Conservation (phyloP, 441 rosid species). For the Euphorbia corollata region DNA sequence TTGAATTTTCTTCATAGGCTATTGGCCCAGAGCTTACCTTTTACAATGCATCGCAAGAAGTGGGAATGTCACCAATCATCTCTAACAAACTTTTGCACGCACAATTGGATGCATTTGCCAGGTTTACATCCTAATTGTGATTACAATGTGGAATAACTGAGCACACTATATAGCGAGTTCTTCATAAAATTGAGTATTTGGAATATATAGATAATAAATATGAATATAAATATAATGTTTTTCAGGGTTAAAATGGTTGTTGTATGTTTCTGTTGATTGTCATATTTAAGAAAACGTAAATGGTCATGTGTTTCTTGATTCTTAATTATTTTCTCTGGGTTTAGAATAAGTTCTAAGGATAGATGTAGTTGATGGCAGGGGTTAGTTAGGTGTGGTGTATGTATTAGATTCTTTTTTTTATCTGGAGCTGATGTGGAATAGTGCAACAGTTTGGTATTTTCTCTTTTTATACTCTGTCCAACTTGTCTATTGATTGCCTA, state of each 20-base stretch:
- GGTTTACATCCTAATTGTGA: slow-evolving; percentile 33
- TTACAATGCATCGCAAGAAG: slow-evolving; percentile 70
- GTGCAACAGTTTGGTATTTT: background rate
- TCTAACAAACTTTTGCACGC: slow-evolving; percentile 91
- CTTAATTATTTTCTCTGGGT: too few relatives aligned
- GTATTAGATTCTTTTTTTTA: background rate
- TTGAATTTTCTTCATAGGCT: slow-evolving; percentile 48
- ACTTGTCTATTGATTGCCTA: background rate
- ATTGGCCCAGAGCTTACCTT: slow-evolving; percentile 95
- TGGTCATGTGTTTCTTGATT: too few relatives aligned
- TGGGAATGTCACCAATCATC: slow-evolving; percentile 55
- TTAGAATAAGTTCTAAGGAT: too few relatives aligned
- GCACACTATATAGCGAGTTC: too few relatives aligned
- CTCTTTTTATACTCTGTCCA: background rate
- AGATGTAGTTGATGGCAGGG: too few relatives aligned
- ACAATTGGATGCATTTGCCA: slow-evolving; percentile 76
- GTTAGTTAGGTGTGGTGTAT: background rate
- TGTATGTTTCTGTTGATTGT: too few relatives aligned
- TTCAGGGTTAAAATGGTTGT: too few relatives aligned
- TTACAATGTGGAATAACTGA: background rate
- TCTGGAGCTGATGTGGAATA: background rate
- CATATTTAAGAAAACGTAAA: too few relatives aligned
- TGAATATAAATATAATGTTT: too few relatives aligned
- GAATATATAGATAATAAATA: too few relatives aligned
- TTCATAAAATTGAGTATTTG: too few relatives aligned